phyloP scores from a whole-genome alignment of 345 rosid genomes.

The Conringia planisiliqua region DNA sequence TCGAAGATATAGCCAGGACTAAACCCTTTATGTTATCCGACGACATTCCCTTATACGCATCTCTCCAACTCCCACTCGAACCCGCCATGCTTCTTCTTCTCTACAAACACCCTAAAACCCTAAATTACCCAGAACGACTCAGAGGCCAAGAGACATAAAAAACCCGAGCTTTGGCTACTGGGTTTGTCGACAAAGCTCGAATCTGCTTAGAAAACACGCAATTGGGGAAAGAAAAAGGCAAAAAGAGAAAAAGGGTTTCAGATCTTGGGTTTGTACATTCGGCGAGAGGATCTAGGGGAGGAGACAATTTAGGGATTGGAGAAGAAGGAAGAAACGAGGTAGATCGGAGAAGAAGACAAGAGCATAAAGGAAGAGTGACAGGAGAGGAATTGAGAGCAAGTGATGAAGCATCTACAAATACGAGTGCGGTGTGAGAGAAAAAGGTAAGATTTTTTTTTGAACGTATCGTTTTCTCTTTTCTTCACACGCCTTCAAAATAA shows the following conservation, averaged over 20 bases:
- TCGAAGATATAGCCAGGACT: slow-evolving; percentile 69
- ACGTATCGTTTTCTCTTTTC: not conserved
- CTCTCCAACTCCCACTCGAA: slow-evolving; percentile 38
- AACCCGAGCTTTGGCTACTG: slow-evolving; percentile 8
- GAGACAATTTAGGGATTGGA: slow-evolving; percentile 5
- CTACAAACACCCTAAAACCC: slow-evolving; percentile 8
- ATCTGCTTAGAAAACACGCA: not conserved
- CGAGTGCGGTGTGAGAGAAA: not conserved
- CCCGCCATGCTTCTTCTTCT: slow-evolving; percentile 14
- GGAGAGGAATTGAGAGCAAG: not conserved
- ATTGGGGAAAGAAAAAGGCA: not conserved
- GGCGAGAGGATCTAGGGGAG: slow-evolving; percentile 16
- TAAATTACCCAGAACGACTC: not conserved
- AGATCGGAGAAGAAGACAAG: slow-evolving; percentile 7
- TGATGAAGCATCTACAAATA: not conserved
- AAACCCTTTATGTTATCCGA: slow-evolving; percentile 71
- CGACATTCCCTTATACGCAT: slow-evolving; percentile 60
- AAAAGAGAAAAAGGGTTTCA: not conserved
- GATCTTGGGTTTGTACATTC: slow-evolving; percentile 14
- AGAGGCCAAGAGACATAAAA: not conserved
- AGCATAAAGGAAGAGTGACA: not conserved
- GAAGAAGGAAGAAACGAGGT: not conserved
- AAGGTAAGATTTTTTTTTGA: not conserved
- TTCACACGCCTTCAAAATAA: not conserved
- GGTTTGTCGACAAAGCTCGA: slow-evolving; percentile 13